phyloP scores from a whole-genome alignment of 108 stramenopile genomes.

The Nitzschia sp. region DNA sequence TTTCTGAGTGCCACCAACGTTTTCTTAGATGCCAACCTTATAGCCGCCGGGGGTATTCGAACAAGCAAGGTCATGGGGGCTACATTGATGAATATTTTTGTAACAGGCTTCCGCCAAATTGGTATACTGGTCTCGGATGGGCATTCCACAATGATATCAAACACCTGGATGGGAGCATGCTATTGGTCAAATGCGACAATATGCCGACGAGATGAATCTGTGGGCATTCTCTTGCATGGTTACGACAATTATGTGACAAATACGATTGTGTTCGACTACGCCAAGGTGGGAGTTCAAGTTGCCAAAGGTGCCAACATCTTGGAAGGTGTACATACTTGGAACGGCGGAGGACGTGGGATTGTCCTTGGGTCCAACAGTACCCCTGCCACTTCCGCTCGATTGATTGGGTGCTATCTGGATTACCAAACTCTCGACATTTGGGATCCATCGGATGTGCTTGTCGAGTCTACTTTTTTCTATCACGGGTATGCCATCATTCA shows the following conservation, averaged over 20 bases:
- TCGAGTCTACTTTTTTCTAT: constrained; percentile 19
- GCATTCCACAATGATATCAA: constrained; percentile 16
- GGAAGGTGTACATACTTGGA: constrained; percentile 25
- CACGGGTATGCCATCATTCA: constrained; percentile 12
- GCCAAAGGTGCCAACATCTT: constrained; percentile 4
- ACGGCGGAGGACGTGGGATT: constrained; percentile 12
- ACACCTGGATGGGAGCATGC: constrained; percentile 18
- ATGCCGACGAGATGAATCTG: not conserved
- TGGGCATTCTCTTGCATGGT: constrained; percentile 7
- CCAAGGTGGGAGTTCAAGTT: constrained; percentile 8
- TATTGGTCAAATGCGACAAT: constrained; percentile 8
- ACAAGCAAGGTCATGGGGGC: constrained; percentile 15
- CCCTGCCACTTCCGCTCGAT: not conserved
- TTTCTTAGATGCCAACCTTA: constrained; percentile 17
- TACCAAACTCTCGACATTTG: constrained; percentile 16
- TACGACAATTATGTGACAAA: constrained; percentile 12
- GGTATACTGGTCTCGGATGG: constrained; percentile 7
- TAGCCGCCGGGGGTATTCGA: constrained; percentile 13
- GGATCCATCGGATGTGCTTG: constrained; percentile 8
- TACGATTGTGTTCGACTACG: constrained; percentile 14
- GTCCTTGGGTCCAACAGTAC: constrained; percentile 1
- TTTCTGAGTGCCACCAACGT: constrained; percentile 1
- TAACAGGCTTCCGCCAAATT: constrained; percentile 8
- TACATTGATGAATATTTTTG: constrained; percentile 8
- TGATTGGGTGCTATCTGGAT: constrained; percentile 21